A percentile compares a stretch with the other conserved stretches of the same genome.
Conservation (phyloP, 768 basidiomycete genomes). For the Tephrocybe rancida region DNA sequence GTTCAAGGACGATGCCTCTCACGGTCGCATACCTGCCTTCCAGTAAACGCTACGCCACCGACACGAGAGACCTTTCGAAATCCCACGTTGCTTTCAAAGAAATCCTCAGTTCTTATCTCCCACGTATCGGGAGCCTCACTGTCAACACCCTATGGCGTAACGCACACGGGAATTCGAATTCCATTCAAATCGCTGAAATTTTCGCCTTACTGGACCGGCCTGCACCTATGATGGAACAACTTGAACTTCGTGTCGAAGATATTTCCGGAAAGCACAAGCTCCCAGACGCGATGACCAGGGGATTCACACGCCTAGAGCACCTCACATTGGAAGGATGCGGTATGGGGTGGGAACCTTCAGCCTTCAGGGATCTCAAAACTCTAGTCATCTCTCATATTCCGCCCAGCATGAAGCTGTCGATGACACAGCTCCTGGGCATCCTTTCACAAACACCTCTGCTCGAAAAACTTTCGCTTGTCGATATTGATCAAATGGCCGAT, state of each 20-base stretch:
- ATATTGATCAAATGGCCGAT: not conserved
- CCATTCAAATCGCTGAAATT: no score
- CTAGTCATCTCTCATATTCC: not conserved
- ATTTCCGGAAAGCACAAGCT: not conserved
- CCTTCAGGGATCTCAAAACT: not conserved
- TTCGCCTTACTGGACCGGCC: no score
- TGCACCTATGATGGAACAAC: not conserved
- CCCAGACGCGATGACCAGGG: not conserved
- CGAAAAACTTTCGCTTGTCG: not conserved
- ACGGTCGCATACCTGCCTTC: not conserved
- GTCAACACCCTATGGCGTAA: not conserved
- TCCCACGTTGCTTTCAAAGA: not conserved
- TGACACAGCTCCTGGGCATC: not conserved
- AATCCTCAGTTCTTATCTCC: not conserved
- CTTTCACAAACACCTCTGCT: slow-evolving; percentile 1
- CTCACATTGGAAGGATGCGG: not conserved
- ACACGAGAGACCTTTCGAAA: no score
- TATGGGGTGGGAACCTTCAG: not conserved
- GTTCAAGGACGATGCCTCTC: not conserved
- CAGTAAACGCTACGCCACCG: not conserved
- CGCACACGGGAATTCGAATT: no score
- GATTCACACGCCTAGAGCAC: not conserved
- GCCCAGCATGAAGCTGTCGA: not conserved
- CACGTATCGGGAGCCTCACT: not conserved
- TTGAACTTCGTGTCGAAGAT: not conserved